Evolutionary conservation across 345 rosid species (phyloP).

Genomic region (Salix caprea): DNA sequence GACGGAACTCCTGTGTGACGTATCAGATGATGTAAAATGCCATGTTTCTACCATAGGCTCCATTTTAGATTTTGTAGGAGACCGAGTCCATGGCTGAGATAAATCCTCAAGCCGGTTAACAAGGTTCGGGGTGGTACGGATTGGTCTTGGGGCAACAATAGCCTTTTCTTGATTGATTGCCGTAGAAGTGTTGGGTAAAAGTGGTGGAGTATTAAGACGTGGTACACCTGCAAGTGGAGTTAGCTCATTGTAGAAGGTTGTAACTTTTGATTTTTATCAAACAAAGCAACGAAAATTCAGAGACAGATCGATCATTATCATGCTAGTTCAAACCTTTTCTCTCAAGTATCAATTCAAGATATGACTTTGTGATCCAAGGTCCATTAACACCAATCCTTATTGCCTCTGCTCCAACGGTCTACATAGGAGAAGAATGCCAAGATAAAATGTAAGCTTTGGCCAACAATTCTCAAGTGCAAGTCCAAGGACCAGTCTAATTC

Average conservation of each 20-base stretch:
- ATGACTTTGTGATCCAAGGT: constrained; percentile 96
- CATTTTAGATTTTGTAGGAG: constrained; percentile 95
- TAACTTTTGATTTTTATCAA: neutral
- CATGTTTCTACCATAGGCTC: constrained; percentile 84
- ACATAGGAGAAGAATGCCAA: constrained; percentile 25
- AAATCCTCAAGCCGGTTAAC: constrained; percentile 82
- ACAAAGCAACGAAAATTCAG: constrained; percentile 19
- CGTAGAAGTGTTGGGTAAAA: constrained; percentile 41
- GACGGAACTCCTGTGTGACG: constrained; percentile 40
- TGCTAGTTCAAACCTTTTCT: constrained; percentile 58
- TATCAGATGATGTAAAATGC: constrained; percentile 56
- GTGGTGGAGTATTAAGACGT: constrained; percentile 93
- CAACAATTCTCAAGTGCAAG: neutral
- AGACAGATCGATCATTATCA: constrained; percentile 1
- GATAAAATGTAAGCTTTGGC: neutral
- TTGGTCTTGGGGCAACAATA: constrained; percentile 88
- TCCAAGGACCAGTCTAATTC: constrained; percentile 2
- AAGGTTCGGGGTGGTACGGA: constrained; percentile 71
- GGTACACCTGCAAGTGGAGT: constrained; percentile 75
- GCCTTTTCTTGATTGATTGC: constrained; percentile 57
- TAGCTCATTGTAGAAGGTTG: constrained; percentile 21
- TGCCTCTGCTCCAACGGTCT: constrained; percentile 97
- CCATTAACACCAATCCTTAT: constrained; percentile 64
- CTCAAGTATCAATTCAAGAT: constrained; percentile 92
- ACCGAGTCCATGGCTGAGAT: constrained; percentile 98